Base-by-base conservation (phyloP, 495 filamentous ascomycete species). In the Podospora didyma region DNA sequence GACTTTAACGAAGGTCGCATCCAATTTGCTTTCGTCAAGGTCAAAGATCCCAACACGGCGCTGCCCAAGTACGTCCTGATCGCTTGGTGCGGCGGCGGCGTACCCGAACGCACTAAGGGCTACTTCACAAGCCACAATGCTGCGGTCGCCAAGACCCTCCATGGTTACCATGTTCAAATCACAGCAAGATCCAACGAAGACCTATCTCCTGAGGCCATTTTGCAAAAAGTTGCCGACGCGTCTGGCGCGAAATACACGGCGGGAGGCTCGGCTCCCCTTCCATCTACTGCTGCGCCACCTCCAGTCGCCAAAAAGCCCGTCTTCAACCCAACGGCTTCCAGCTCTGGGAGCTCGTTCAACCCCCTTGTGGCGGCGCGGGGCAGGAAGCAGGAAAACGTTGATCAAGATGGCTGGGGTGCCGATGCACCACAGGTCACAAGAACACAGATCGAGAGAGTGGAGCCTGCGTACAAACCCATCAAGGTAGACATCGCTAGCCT, bases 81-180 rank as follows among this genome's bases (percentile, higher is more conserved):
- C 63, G 92, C 86, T 42, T 99, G 94, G 94, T 99, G 94, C 69
- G 94, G 94, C 42, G 92, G 96, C 63, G 95, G 95, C 54, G 94
- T 99, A n/a, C 94, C 94, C 7, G 94, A 97, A 75, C 80, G 92
- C 62, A 97, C 92, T 16, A 97, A 97, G 68, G 94, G 94, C 22
- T 97, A 97, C 68, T 99, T 97, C 65, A 97, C 90, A 34, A 96
- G 91, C 67, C 92, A 99, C 75, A 71, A 92, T 19, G 85, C 89
- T 56, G 85, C 89, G 17, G 90, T 97, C 24, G 86, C 90, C 28
- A 96, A 95, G 70, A 79, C 96, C 54, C 79, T 99, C 23, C 92
- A 96, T 76, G 94, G 94, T 44, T 97, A 97, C 66, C 94, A 99
- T 70, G 91, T 99, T 42, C 95, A 97, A 73, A 85, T 99, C 51